These are phyloP conservation scores for Pleurotus eryngii DNA, from an alignment of 768 basidiomycete species.

Conservation along the genomic window DNA sequence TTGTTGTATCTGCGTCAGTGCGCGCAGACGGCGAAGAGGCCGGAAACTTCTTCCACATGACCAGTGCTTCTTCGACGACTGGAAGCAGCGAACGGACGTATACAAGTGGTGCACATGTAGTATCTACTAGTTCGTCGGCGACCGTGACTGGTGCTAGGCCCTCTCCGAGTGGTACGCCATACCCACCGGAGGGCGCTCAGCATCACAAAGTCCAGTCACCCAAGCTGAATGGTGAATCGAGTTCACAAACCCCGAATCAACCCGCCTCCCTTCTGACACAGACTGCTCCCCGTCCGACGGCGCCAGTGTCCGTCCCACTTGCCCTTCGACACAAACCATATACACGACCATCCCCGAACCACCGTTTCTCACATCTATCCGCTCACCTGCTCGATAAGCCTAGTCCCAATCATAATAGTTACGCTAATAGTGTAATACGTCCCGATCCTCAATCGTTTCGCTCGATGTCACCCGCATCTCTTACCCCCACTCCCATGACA, in stretches of 20 bases:
- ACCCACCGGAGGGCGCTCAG: constrained; percentile 14
- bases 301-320: constrained; percentile 15
- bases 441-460: constrained; percentile 12
- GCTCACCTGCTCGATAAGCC: constrained; percentile 36
- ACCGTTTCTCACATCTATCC: constrained; percentile 37
- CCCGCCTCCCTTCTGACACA: constrained; percentile 60
- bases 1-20: constrained; percentile 49
- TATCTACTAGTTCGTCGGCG: constrained; percentile 38
- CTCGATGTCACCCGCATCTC: constrained; percentile 17
- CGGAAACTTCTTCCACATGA: constrained; percentile 32
- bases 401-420: constrained; percentile 23
- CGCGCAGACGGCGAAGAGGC: constrained; percentile 39
- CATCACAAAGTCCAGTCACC: background rate
- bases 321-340: constrained; percentile 21
- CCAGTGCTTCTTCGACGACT: constrained; percentile 11
- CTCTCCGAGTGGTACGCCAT: constrained; percentile 37
- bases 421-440: background rate
- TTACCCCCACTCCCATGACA: constrained; percentile 24
- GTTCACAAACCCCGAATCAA: background rate
- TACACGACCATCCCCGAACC: constrained; percentile 34
- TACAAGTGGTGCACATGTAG: background rate
- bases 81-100: background rate
- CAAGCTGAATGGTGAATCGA: background rate
- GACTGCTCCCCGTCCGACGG: constrained; percentile 48
- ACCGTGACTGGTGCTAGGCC: constrained; percentile 37